phyloP scores from a whole-genome alignment of 495 filamentous ascomycete genomes.

The Penicillium antarcticum region DNA sequence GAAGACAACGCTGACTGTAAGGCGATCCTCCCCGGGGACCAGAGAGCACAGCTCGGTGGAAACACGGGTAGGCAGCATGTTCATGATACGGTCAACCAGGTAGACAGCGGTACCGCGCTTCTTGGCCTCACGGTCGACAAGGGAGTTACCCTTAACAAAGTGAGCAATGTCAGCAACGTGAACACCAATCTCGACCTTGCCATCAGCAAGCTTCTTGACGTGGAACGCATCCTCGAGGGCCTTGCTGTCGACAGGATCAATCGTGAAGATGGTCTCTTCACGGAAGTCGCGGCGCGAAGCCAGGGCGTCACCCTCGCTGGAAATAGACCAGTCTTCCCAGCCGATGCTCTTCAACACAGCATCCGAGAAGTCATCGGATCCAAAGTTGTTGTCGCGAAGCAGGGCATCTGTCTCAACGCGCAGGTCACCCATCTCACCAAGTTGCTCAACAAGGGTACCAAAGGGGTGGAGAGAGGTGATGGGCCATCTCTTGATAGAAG shows the following conservation, averaged over 20 bases:
- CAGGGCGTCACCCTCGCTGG: conserved; percentile 76
- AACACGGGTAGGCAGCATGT: conserved; percentile 82
- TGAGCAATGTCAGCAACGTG: conserved; percentile 96
- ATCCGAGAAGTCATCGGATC: conserved; percentile 94
- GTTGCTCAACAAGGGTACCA: conserved; percentile 93
- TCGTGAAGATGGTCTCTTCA: conserved; percentile 83
- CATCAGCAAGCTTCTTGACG: conserved; percentile 75
- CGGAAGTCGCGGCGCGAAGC: conserved; percentile 87
- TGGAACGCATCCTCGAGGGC: conserved; percentile 91
- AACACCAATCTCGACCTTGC: conserved; percentile 88
- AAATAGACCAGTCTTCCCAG: conserved; percentile 85
- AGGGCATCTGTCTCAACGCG: conserved; percentile 97
- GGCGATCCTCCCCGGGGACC: conserved; percentile 78
- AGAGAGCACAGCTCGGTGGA: conserved; percentile 85
- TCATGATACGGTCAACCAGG: conserved; percentile 84
- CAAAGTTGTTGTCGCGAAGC: conserved; percentile 97
- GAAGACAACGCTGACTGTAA: conserved; percentile 91
- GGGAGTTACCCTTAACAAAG: conserved; percentile 93
- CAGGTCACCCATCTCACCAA: conserved; percentile 95
- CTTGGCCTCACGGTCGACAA: conserved; percentile 96
- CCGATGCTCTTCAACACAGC: conserved; percentile 91
- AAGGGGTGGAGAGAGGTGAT: conserved; percentile 99
- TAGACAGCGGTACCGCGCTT: conserved; percentile 97
- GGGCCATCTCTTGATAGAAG: conserved; percentile 98
- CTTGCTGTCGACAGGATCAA: conserved; percentile 78